phyloP scores from a whole-genome alignment of 1,284 basidiomycete species.

The Cryptococcus sp. region DNA sequence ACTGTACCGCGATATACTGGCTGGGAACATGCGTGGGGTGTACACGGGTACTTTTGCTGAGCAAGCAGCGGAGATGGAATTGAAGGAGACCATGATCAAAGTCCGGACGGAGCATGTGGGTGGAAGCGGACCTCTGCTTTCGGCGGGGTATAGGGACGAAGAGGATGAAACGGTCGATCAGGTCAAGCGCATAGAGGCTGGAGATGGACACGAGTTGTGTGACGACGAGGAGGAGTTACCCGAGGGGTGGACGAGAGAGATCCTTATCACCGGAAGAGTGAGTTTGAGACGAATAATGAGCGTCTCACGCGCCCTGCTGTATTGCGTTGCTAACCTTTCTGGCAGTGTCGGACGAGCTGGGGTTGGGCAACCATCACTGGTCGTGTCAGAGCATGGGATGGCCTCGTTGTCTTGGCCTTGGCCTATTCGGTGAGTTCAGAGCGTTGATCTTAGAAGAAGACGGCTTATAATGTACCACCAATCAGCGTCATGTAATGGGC shows the following conservation, averaged over 20 bases:
- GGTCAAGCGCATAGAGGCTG: slow-evolving; percentile 25
- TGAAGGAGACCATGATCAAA: slow-evolving; percentile 50
- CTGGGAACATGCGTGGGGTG: slow-evolving; percentile 52
- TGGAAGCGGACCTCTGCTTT: slow-evolving; percentile 41
- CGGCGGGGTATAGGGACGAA: slow-evolving; percentile 42
- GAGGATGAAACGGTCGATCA: slow-evolving; percentile 41
- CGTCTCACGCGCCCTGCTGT: not conserved
- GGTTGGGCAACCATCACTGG: slow-evolving; percentile 45
- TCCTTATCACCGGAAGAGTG: slow-evolving; percentile 46
- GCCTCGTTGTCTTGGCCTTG: slow-evolving; percentile 41
- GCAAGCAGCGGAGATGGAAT: slow-evolving; percentile 45
- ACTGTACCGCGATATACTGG: slow-evolving; percentile 57
- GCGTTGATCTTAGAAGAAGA: not conserved
- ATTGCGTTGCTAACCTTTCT: not conserved
- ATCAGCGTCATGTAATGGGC: slow-evolving; percentile 36
- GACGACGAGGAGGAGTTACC: slow-evolving; percentile 37
- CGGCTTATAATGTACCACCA: slow-evolving; percentile 2
- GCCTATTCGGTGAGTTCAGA: slow-evolving; percentile 29
- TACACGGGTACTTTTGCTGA: slow-evolving; percentile 52
- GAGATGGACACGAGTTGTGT: slow-evolving; percentile 44
- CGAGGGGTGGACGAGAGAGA: slow-evolving; percentile 53
- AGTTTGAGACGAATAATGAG: slow-evolving; percentile 12
- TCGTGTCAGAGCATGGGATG: slow-evolving; percentile 52
- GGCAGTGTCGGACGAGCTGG: slow-evolving; percentile 36
- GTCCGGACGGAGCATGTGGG: slow-evolving; percentile 48